Percentiles rank a stretch among this genome's conserved stretches.
Evolutionary conservation across 2,329 filamentous ascomycete species (phyloP).

Genomic region (Thielaviopsis populi): DNA sequence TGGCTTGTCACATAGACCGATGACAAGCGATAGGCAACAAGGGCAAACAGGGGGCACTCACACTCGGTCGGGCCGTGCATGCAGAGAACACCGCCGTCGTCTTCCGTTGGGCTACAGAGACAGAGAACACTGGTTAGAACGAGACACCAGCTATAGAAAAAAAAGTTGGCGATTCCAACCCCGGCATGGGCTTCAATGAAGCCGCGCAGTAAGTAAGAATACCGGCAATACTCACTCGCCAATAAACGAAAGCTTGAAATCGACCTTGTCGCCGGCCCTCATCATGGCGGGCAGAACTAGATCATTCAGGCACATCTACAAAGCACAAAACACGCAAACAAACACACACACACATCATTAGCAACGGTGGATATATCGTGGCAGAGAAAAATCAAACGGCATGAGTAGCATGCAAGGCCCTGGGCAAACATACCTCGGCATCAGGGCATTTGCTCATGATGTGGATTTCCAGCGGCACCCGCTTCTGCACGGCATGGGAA

Average conservation of each 20-base stretch:
- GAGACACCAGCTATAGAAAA: neutral
- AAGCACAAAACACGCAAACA: no score
- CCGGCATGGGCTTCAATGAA: conserved; percentile 1
- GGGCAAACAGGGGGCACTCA: conserved; percentile 19
- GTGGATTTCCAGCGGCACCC: conserved; percentile 76
- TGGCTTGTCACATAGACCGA: neutral
- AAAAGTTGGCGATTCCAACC: neutral
- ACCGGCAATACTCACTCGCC: conserved; percentile 43
- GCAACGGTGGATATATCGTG: neutral
- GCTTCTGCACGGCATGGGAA: conserved; percentile 16
- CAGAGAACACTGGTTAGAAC: neutral
- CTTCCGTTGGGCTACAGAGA: conserved; percentile 39
- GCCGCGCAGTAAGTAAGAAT: neutral
- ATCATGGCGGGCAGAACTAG: conserved; percentile 81
- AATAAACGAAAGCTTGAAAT: conserved; percentile 84
- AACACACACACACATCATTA: neutral
- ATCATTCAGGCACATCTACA: conserved; percentile 57
- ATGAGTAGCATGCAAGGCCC: neutral
- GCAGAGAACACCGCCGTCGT: conserved; percentile 69
- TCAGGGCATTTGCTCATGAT: conserved; percentile 98
- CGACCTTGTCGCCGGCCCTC: conserved; percentile 63
- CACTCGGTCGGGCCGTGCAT: conserved; percentile 81
- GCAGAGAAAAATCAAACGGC: neutral
- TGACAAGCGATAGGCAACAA: neutral
- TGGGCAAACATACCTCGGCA: conserved; percentile 38